phyloP scores from a whole-genome alignment of 257 asterid species.

The Cynanchum wilfordii region DNA sequence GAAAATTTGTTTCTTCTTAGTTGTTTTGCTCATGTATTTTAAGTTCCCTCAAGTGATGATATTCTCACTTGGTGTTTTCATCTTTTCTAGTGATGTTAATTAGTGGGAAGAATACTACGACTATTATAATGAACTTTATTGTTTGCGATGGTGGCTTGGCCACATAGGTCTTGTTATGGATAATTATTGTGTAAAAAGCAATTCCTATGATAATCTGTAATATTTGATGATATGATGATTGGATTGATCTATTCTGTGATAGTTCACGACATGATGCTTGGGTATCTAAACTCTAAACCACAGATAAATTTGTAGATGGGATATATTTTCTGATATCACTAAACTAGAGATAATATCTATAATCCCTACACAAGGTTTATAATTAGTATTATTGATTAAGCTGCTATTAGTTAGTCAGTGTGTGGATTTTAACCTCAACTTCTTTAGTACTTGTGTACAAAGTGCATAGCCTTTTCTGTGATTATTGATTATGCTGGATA shows the following conservation, averaged over 20 bases:
- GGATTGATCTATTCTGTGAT: not conserved
- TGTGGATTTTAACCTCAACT: not conserved
- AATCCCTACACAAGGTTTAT: not conserved
- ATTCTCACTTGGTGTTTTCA: not conserved
- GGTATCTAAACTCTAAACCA: not conserved
- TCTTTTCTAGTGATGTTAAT: not conserved
- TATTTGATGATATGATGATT: not conserved
- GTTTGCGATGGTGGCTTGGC: conserved; percentile 1
- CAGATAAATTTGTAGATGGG: not conserved
- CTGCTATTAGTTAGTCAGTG: not conserved
- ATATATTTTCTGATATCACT: not conserved
- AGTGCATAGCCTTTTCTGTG: not conserved
- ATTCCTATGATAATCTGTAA: not conserved
- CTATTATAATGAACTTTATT: not conserved
- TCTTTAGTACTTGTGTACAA: not conserved
- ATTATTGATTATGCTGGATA: not conserved
- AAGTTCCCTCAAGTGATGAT: not conserved
- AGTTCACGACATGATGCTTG: not conserved
- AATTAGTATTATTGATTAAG: not conserved
- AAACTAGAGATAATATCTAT: not conserved
- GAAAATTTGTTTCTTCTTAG: not conserved
- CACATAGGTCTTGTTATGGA: not conserved
- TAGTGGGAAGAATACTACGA: not conserved
- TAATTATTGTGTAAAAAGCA: not conserved
- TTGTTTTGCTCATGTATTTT: not conserved